Evolutionary conservation across 2,329 filamentous ascomycete genomes (phyloP).

Genomic region (Akanthomyces muscarius): DNA sequence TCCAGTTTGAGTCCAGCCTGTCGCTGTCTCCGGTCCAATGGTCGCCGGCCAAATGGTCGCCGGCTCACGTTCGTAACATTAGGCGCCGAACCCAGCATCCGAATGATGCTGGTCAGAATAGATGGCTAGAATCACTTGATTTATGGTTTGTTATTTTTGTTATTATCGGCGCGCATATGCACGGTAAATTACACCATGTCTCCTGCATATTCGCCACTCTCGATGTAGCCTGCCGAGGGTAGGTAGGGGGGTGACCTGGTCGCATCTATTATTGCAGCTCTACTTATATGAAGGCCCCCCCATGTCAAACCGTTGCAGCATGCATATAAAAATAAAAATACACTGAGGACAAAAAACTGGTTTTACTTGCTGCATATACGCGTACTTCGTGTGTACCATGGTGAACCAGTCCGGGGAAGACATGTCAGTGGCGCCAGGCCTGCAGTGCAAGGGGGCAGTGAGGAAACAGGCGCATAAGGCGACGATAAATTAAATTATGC

Average conservation of each 20-base stretch:
- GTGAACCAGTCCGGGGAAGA: no score
- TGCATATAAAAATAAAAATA: no score
- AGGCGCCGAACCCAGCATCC: background rate
- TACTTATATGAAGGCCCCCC: background rate
- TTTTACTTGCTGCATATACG: no score
- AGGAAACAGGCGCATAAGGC: no score
- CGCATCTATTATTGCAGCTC: background rate
- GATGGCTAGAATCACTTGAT: background rate
- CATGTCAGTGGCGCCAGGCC: no score
- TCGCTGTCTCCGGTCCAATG: background rate
- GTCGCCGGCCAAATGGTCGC: no score
- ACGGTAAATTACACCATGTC: background rate
- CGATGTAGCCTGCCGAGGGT: background rate
- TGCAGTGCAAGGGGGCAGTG: no score
- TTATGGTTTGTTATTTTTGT: background rate
- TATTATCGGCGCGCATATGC: background rate
- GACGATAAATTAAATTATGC: no score
- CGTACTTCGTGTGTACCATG: no score
- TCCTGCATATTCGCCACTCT: conserved; percentile 5
- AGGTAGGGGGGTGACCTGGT: background rate
- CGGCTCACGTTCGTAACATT: background rate
- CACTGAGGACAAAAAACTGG: no score
- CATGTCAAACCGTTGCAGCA: no score
- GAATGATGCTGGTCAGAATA: background rate
- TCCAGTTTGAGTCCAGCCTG: background rate